Conservation (phyloP, 352 stramenopile genomes). For the Pythium insidiosum region DNA sequence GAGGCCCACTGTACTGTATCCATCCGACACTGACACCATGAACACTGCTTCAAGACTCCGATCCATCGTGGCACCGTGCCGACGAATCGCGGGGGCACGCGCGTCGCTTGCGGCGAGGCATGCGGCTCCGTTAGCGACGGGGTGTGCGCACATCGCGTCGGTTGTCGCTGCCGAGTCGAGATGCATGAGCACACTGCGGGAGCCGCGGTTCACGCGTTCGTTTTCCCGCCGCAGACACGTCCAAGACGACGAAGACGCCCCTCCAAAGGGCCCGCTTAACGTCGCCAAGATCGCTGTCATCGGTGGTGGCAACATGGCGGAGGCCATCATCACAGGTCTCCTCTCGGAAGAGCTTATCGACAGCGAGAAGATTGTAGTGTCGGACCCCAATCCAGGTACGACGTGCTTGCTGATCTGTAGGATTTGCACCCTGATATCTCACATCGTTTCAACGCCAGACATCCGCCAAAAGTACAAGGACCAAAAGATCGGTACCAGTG, state of each 20-base stretch:
- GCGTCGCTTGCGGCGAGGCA: too few relatives aligned
- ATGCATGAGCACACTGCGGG: too few relatives aligned
- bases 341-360: constrained; percentile 57
- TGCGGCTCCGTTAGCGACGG: too few relatives aligned
- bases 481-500: constrained; percentile 46
- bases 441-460: constrained; percentile 10
- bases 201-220: too few relatives aligned
- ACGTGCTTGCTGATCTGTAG: not conserved
- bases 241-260: not conserved
- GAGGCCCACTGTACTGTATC: too few relatives aligned
- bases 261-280: constrained; percentile 14
- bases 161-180: too few relatives aligned
- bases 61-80: too few relatives aligned
- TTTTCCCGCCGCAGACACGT: constrained; percentile 5
- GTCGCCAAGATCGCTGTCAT: constrained; percentile 67
- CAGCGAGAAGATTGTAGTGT: constrained; percentile 68
- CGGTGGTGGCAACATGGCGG: constrained; percentile 86
- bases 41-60: too few relatives aligned
- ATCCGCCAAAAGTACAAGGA: constrained; percentile 57
- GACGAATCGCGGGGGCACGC: too few relatives aligned
- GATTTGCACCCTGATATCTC: not conserved
- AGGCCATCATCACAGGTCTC: constrained; percentile 81
- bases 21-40: too few relatives aligned
- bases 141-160: too few relatives aligned
- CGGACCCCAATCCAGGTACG: constrained; percentile 60